A percentile compares a stretch with the other conserved stretches of the same genome.
Conservation (phyloP, 2,329 filamentous ascomycete species). For the Beauveria scarabaeidicola region DNA sequence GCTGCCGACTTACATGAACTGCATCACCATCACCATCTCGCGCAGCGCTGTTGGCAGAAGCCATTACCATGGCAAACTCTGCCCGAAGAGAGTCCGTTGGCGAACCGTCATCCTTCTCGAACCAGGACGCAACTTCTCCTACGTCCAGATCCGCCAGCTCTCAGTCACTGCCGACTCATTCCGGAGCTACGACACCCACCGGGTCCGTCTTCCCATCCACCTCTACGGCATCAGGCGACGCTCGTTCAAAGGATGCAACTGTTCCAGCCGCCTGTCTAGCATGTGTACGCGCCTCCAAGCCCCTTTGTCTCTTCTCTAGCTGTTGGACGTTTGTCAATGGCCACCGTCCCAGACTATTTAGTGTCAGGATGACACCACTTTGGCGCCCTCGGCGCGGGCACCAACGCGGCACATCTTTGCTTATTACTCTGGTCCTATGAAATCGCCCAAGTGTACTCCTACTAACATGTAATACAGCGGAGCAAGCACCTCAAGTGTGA, state of each 20-base stretch:
- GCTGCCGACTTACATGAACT: not conserved
- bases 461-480: conserved; percentile 30
- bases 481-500: conserved; percentile 70
- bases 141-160: not conserved
- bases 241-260: conserved; percentile 22
- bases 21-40: not conserved
- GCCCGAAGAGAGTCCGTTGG: not conserved
- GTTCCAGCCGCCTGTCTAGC: conserved; percentile 46
- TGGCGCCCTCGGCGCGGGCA: not conserved
- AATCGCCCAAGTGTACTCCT: not conserved
- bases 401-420: not conserved
- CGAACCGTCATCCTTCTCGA: not conserved
- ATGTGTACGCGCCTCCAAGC: conserved; percentile 37
- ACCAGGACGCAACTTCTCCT: not conserved
- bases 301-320: not conserved
- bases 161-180: not conserved
- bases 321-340: not conserved
- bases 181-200: not conserved
- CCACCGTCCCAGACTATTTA: conserved; percentile 8
- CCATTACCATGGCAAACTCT: conserved; percentile 5
- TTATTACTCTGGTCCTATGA: not conserved
- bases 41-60: not conserved
- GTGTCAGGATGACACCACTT: conserved; percentile 5
- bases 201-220: conserved; percentile 16
- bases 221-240: conserved; percentile 16